Percentiles rank a stretch among this genome's conserved stretches.
Evolutionary conservation across 2,329 filamentous ascomycete species (phyloP).

Genomic region (Fusarium neocosmosporiellum): DNA sequence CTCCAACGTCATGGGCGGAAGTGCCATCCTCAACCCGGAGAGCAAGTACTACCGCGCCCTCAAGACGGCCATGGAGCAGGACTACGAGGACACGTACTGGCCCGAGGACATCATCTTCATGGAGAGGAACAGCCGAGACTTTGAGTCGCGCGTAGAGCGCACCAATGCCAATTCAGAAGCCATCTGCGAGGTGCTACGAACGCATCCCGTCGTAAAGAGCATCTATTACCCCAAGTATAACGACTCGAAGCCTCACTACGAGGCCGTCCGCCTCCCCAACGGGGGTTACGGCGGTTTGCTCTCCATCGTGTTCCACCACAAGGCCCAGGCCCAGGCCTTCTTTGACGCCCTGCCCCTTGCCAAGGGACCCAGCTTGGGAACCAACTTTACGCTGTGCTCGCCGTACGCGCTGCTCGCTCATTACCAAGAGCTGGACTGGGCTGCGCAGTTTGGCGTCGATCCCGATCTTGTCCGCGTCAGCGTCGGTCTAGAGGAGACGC

Average conservation of each 20-base stretch:
- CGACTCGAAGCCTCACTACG: conserved; percentile 77
- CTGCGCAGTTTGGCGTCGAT: conserved; percentile 82
- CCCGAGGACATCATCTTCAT: conserved; percentile 93
- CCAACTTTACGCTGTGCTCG: conserved; percentile 93
- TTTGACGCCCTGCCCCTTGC: conserved; percentile 88
- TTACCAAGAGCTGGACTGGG: conserved; percentile 94
- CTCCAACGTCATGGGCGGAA: conserved; percentile 98
- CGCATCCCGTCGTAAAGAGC: conserved; percentile 73
- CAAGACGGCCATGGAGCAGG: conserved; percentile 71
- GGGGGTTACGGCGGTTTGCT: conserved; percentile 93
- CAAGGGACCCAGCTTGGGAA: conserved; percentile 94
- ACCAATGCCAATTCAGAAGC: conserved; percentile 89
- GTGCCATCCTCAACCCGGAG: conserved; percentile 72
- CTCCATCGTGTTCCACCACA: conserved; percentile 81
- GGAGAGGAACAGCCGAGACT: conserved; percentile 96
- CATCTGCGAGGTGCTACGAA: conserved; percentile 77
- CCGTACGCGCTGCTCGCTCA: conserved; percentile 94
- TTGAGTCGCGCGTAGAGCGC: conserved; percentile 81
- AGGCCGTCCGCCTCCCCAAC: conserved; percentile 76
- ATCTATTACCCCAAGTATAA: conserved; percentile 90
- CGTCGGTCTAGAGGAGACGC: conserved; percentile 85
- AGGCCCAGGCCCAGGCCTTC: conserved; percentile 79
- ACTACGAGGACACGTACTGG: conserved; percentile 94
- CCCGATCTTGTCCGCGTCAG: conserved; percentile 85
- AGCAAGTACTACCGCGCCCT: conserved; percentile 76